These are phyloP conservation scores for Plasmodium yoelii DNA, from an alignment of 169 alveolate species.

Conservation along the genomic window DNA sequence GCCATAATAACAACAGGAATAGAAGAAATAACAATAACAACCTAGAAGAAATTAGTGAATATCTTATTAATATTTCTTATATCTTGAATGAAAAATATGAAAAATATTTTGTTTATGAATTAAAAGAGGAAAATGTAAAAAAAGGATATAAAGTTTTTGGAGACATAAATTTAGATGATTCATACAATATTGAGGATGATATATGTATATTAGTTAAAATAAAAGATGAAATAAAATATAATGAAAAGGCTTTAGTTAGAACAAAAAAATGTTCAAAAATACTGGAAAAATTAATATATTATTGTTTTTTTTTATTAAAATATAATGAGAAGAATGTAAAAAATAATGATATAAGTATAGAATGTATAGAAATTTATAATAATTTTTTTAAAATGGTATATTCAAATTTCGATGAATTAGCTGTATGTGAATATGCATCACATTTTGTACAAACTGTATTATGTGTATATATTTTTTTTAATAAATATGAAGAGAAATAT, in stretches of 20 bases:
- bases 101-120: slow-evolving; percentile 59
- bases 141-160: slow-evolving; percentile 45
- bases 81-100: slow-evolving; percentile 75
- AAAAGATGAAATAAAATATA: slow-evolving; percentile 46
- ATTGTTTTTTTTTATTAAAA: slow-evolving; percentile 63
- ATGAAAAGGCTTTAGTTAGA: slow-evolving; percentile 25
- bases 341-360: slow-evolving; percentile 46
- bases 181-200: slow-evolving; percentile 60
- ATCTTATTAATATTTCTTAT: slow-evolving; percentile 53
- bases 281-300: slow-evolving; percentile 55
- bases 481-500: slow-evolving; percentile 52
- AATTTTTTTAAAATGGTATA: slow-evolving; percentile 6
- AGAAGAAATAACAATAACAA: neutral
- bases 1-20: neutral
- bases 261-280: slow-evolving; percentile 46
- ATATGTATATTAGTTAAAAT: slow-evolving; percentile 58
- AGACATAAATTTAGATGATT: slow-evolving; percentile 21
- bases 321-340: slow-evolving; percentile 54
- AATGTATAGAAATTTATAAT: slow-evolving; percentile 61
- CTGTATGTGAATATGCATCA: slow-evolving; percentile 42
- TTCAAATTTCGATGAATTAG: slow-evolving; percentile 15
- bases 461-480: slow-evolving; percentile 54
- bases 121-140: slow-evolving; percentile 71
- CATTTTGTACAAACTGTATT: slow-evolving; percentile 58
- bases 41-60: slow-evolving; percentile 40